Evolutionary conservation across 2,329 filamentous ascomycete species (phyloP).

Genomic region (Trichoderma brevicompactum): DNA sequence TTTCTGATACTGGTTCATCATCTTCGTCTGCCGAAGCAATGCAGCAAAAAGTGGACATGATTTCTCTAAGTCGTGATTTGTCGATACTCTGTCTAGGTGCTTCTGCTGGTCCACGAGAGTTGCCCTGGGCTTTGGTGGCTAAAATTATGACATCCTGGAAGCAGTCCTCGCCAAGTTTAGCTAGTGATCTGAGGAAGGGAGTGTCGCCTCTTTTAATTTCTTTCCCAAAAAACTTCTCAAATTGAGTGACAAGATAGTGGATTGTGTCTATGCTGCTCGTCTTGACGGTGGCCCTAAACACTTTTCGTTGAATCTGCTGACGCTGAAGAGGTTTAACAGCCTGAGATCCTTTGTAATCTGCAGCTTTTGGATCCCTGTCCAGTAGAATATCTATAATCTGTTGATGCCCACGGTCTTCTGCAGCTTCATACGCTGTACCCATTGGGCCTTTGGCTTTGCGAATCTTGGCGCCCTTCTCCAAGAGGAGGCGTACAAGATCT

Average conservation of each 20-base stretch:
- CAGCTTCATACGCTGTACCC: constrained; percentile 7
- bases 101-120: neutral
- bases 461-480: constrained; percentile 13
- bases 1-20: neutral
- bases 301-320: neutral
- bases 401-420: neutral
- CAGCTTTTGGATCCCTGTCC: neutral
- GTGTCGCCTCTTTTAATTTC: neutral
- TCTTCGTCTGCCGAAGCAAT: neutral
- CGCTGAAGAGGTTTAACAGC: neutral
- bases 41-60: neutral
- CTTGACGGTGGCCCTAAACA: neutral
- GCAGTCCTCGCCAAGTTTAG: neutral
- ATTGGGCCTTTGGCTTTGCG: neutral
- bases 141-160: neutral
- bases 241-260: neutral
- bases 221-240: neutral
- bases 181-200: neutral
- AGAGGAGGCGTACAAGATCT: neutral
- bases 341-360: neutral
- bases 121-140: neutral
- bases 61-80: neutral
- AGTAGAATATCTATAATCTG: neutral
- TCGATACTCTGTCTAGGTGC: neutral
- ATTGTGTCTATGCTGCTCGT: neutral